Base-by-base conservation (phyloP, 2,329 filamentous ascomycete species). In the Sporothrix inflata region DNA sequence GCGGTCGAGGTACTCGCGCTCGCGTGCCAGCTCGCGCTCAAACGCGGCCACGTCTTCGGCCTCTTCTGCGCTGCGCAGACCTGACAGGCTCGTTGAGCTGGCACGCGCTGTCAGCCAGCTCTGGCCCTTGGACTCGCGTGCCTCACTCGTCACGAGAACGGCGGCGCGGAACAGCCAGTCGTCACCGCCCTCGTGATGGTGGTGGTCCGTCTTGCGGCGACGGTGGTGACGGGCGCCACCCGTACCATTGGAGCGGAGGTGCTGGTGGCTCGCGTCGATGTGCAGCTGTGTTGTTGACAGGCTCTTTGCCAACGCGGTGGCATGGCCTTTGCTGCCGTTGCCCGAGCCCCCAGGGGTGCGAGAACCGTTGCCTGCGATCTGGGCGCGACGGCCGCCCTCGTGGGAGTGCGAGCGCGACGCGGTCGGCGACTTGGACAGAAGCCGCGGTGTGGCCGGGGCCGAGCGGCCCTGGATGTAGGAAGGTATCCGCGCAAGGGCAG, bases 101-200 rank as follows among this genome's bases (percentile, higher is more conserved):
- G 87, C 88, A 63, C 89, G 85, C 30, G 89, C 88, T n/a, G 88
- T 83, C 24, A 92, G 85, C 90, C 90, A 92, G 16, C 86, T 82
- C 79, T 92, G 90, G 16, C 90, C 90, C 80, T 92, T 92, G 77
- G 84, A 89, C 78, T 92, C 90, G 72, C 90, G 84, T 21, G 89
- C 84, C 78, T 90, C 88, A 69, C 85, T 86, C 72, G 87, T 87
- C 76, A 92, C 86, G 63, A 90, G 78, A 7, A 88, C 88, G 63
- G 89, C 90, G 0, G 89, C 86, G 40, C 89, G 85, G 30, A 90
- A 82, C 61, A 92, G 81, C 90, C 90, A 92, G 80, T 91, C 89
- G 72, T 86, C 77, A 47, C 78, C 71, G 14, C 51, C 30, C 12
- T 24, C 6, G 24, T 34, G 27, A 38, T 60, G 78, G 76, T 72